Conservation (phyloP, 1,284 basidiomycete species). For the Golubevia sp. region DNA sequence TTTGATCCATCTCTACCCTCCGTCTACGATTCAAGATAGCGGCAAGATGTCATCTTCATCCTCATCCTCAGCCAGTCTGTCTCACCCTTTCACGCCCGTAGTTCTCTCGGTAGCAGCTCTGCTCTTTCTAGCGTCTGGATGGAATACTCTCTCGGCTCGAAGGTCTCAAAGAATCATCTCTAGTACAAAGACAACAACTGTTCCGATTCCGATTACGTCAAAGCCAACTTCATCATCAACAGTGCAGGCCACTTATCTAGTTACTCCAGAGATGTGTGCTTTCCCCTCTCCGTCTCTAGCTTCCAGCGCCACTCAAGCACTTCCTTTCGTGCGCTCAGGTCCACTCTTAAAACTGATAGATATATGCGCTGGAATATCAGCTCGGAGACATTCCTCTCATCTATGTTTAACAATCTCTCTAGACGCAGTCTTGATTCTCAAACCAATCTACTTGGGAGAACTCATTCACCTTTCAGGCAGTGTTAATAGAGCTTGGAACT, state of each 20-base stretch:
- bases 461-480: conserved; percentile 39
- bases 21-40: too few relatives aligned
- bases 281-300: conserved; percentile 7
- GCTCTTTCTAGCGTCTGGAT: not conserved
- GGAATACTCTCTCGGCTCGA: not conserved
- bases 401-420: conserved; percentile 45
- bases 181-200: not conserved
- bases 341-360: conserved; percentile 46
- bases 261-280: conserved; percentile 37
- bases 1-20: too few relatives aligned
- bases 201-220: not conserved
- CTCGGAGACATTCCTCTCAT: conserved; percentile 34
- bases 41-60: too few relatives aligned
- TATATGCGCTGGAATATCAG: conserved; percentile 39
- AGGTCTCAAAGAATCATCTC: not conserved
- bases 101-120: not conserved
- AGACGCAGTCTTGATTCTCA: conserved; percentile 39
- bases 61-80: not conserved
- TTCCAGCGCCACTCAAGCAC: not conserved
- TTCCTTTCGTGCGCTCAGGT: conserved; percentile 31
- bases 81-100: not conserved
- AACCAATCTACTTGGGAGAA: conserved; percentile 42
- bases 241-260: conserved; percentile 20
- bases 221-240: not conserved
- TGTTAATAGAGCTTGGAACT: conserved; percentile 42